phyloP scores from a whole-genome alignment of 805 yeast genomes.

The Wickerhamomyces queroliae region DNA sequence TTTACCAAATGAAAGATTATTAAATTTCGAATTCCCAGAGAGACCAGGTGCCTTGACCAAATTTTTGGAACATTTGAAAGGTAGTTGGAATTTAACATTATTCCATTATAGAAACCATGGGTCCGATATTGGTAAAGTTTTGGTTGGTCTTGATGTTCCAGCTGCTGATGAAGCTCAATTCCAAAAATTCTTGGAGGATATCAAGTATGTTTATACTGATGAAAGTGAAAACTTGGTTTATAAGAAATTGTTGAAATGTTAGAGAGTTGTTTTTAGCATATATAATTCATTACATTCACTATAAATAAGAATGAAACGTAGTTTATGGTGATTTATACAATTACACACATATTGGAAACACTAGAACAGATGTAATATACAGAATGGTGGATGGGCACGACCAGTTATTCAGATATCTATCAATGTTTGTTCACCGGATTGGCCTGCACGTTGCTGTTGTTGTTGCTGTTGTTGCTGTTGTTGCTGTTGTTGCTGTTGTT shows the following conservation, averaged over 20 bases:
- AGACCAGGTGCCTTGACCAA: conserved; percentile 90
- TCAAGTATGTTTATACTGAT: conserved; percentile 74
- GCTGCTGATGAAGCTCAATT: conserved; percentile 58
- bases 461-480: conserved; percentile 14
- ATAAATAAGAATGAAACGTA: background rate
- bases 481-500: conserved; percentile 14
- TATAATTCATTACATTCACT: too few relatives aligned
- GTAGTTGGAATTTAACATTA: conserved; percentile 85
- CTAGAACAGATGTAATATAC: background rate
- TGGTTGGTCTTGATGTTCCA: conserved; percentile 88
- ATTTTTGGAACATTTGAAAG: conserved; percentile 66
- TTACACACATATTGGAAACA: background rate
- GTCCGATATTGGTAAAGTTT: conserved; percentile 85
- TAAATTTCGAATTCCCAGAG: conserved; percentile 93
- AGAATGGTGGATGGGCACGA: too few relatives aligned
- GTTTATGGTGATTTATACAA: background rate
- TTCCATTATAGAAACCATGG: conserved; percentile 98
- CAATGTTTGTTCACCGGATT: conserved; percentile 21
- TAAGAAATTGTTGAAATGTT: conserved; percentile 57
- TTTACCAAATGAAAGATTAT: conserved; percentile 69
- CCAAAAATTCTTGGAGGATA: conserved; percentile 56
- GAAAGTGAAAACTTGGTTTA: conserved; percentile 88
- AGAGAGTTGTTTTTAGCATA: background rate
- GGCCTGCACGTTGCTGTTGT: conserved; percentile 7
- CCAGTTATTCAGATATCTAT: conserved; percentile 17